A percentile compares a stretch with the other conserved stretches of the same genome.
Evolutionary conservation across 768 basidiomycete species (phyloP).

Genomic region (Boletus speciosus): DNA sequence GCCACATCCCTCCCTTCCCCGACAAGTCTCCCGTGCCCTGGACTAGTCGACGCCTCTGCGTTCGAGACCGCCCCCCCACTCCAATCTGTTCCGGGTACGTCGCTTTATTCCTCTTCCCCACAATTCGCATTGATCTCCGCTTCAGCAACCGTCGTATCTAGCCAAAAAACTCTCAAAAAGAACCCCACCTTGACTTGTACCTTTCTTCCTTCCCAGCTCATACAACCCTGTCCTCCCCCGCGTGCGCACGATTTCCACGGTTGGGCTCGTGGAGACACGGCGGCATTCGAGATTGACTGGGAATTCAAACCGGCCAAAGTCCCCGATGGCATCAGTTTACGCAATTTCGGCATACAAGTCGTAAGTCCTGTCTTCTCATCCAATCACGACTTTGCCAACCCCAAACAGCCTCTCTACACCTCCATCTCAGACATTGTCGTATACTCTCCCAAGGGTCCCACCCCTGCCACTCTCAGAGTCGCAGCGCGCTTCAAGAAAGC

Average conservation of each 20-base stretch:
- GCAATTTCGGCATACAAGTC: conserved; percentile 89
- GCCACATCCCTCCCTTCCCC: conserved; percentile 32
- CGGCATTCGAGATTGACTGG: conserved; percentile 37
- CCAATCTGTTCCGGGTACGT: conserved; percentile 3
- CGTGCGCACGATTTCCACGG: conserved; percentile 19
- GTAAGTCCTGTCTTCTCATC: conserved; percentile 44
- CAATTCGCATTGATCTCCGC: conserved; percentile 1
- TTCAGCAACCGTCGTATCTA: conserved; percentile 6
- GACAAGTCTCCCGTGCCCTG: conserved; percentile 9
- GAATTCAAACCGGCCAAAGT: conserved; percentile 70
- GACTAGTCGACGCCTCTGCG: neutral
- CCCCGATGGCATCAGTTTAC: conserved; percentile 76
- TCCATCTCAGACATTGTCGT: conserved; percentile 88
- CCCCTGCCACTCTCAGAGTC: conserved; percentile 51
- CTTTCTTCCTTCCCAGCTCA: conserved; percentile 47
- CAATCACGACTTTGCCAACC: conserved; percentile 3
- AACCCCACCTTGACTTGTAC: conserved; percentile 47
- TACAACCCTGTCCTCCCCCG: conserved; percentile 26
- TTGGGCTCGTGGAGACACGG: conserved; percentile 17
- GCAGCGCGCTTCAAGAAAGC: conserved; percentile 67
- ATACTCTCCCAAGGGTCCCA: conserved; percentile 70
- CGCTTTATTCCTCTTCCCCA: neutral
- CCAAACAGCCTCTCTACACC: conserved; percentile 69
- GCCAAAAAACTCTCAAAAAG: conserved; percentile 11
- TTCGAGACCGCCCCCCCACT: conserved; percentile 1